Conservation (phyloP, 2,329 filamentous ascomycete species). For the Alternaria novae-zelandiae region DNA sequence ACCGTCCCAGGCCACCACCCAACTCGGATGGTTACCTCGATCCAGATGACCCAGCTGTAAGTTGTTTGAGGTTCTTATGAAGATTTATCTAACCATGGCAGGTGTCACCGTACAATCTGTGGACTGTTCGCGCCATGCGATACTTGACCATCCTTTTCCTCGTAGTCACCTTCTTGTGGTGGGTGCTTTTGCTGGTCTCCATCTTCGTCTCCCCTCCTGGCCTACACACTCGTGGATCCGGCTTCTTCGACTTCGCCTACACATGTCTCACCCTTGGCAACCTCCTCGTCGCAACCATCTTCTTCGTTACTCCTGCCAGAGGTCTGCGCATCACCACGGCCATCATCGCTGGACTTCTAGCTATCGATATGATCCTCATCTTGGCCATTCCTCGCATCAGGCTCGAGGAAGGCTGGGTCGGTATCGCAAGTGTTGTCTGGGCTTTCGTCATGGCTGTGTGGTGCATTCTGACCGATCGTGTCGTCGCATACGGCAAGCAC, state of each 20-base stretch:
- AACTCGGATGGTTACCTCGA: constrained; percentile 72
- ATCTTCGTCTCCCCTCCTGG: constrained; percentile 89
- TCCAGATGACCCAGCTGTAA: constrained; percentile 80
- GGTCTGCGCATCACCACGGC: constrained; percentile 76
- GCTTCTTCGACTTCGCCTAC: constrained; percentile 88
- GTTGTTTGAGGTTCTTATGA: constrained; percentile 27
- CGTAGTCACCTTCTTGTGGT: constrained; percentile 83
- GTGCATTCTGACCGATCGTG: constrained; percentile 78
- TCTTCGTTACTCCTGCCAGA: constrained; percentile 85
- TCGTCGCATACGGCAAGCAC: constrained; percentile 88
- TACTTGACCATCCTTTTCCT: constrained; percentile 80
- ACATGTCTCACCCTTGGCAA: constrained; percentile 79
- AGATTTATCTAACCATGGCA: constrained; percentile 30
- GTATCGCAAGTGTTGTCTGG: constrained; percentile 85
- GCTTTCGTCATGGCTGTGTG: constrained; percentile 79
- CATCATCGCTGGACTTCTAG: constrained; percentile 69
- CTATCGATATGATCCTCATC: constrained; percentile 80
- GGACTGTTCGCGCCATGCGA: constrained; percentile 82
- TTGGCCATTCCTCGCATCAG: constrained; percentile 75
- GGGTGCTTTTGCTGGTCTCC: constrained; percentile 85
- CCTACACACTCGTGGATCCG: constrained; percentile 85
- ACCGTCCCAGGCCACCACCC: constrained; percentile 60
- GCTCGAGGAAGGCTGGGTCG: constrained; percentile 87
- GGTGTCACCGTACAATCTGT: constrained; percentile 92
- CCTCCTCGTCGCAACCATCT: constrained; percentile 77